Base-by-base conservation (phyloP, 163 green algal species). In the Volvox carteri region DNA sequence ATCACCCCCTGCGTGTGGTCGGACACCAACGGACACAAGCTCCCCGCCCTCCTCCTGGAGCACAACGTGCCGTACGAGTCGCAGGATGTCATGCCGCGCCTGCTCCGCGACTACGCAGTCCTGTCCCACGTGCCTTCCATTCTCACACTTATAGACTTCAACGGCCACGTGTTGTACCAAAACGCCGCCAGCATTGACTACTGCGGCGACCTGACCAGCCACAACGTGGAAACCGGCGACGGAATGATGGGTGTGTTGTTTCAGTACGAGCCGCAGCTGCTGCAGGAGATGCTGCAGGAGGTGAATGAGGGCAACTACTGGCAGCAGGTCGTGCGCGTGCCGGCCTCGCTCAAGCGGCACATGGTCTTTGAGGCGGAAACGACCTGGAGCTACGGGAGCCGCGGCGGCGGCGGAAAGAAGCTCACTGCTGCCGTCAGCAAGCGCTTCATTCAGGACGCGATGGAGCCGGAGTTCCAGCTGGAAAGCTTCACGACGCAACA, bases 61-160 rank as follows among this genome's bases (percentile, higher is more conserved):
- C 91, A 94, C 86, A 92, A 94, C 68, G 70, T 91, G 23, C 87
- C 91, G 14, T 94, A 94, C 44, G 85, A 94, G 74, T 73, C 88
- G 28, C 86, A 84, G 12, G 88, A 92, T 52, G 91, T 94, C n/a
- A 92, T 94, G 91, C 91, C 91, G 48, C 85, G 91, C 7, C 86
- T 94, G 30, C 86, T 94, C 74, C 85, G 91, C 35, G 91, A 94
- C 56, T 94, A 94, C 70, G 91, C 91, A 14, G 91, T 94, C 1
- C 88, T 94, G 16, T 92, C 88, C 2, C 91, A 94, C 56, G 91
- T 94, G 23, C 91, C 91, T 21, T 89, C 91, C 79, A 94, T 94
- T 37, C 88, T 94, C 52, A 94, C 91, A 14, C 88, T 94, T 44
- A 94, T 94, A 67, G 91, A 94, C 88, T 94, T 92, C 81, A 84